phyloP scores from a whole-genome alignment of 148 eudicot genomes.

The Rhododendron ferrugineum region DNA sequence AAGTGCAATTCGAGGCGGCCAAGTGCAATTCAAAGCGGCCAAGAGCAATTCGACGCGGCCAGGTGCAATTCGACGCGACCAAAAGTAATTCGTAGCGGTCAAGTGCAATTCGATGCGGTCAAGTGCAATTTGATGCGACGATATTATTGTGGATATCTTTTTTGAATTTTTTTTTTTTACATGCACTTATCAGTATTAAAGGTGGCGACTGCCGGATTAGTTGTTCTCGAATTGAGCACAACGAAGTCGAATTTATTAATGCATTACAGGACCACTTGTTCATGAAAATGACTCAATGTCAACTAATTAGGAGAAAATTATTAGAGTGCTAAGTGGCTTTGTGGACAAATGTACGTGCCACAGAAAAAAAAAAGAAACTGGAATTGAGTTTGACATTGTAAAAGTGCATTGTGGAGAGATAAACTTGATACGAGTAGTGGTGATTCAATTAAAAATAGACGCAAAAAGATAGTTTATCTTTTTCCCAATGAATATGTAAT shows the following conservation, averaged over 20 bases:
- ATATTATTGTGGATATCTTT: not conserved
- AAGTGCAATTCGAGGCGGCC: too few relatives aligned
- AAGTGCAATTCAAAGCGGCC: too few relatives aligned
- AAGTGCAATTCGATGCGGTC: too few relatives aligned
- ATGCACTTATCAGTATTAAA: not conserved
- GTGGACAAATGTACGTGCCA: conserved; percentile 2
- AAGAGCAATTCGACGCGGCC: too few relatives aligned
- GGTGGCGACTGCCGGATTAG: not conserved
- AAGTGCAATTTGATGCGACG: not conserved
- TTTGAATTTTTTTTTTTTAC: not conserved
- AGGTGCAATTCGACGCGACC: too few relatives aligned
- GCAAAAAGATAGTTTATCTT: not conserved
- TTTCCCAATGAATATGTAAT: not conserved
- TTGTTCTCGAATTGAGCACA: not conserved
- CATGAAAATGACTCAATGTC: conserved; percentile 6
- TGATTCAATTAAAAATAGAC: not conserved
- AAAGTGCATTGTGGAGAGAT: not conserved
- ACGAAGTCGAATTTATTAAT: not conserved
- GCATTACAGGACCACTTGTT: not conserved
- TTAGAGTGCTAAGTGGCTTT: not conserved
- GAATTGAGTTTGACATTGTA: not conserved
- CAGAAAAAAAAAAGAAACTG: not conserved
- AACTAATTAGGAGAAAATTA: not conserved
- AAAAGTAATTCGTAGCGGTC: too few relatives aligned
- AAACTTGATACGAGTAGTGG: not conserved